Percentiles rank a stretch among this genome's conserved stretches.
phyloP scores from a whole-genome alignment of 495 filamentous ascomycete species.

The Aspergillus asperescens region DNA sequence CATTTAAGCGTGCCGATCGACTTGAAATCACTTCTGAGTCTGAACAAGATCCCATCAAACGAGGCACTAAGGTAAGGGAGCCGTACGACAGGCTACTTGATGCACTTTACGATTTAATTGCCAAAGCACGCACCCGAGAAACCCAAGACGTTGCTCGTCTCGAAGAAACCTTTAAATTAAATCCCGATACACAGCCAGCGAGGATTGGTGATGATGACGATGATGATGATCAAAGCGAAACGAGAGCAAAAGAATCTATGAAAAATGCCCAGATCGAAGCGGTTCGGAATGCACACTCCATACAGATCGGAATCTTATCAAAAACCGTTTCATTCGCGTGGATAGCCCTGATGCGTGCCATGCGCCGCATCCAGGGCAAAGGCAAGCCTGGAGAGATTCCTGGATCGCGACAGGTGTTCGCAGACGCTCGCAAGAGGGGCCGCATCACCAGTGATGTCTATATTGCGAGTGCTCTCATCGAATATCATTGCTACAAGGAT shows the following conservation, averaged over 20 bases:
- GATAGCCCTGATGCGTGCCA: slow-evolving; percentile 89
- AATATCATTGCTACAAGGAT: slow-evolving; percentile 94
- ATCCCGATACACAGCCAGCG: slow-evolving; percentile 40
- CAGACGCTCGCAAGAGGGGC: slow-evolving; percentile 77
- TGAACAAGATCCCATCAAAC: slow-evolving; percentile 62
- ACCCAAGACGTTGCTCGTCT: slow-evolving; percentile 63
- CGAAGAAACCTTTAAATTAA: slow-evolving; percentile 50
- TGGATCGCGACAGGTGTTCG: slow-evolving; percentile 79
- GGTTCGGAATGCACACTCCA: slow-evolving; percentile 62
- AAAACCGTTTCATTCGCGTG: slow-evolving; percentile 82
- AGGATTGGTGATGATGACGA: slow-evolving; percentile 66
- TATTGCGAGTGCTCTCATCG: slow-evolving; percentile 82
- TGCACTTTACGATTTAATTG: slow-evolving; percentile 73
- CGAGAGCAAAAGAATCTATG: slow-evolving; percentile 46
- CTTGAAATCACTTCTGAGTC: slow-evolving; percentile 65
- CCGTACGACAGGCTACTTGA: slow-evolving; percentile 80
- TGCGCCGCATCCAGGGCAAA: slow-evolving; percentile 92
- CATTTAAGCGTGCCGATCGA: slow-evolving; percentile 83
- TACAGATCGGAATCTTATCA: slow-evolving; percentile 66
- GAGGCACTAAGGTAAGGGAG: slow-evolving; percentile 68
- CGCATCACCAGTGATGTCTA: slow-evolving; percentile 91
- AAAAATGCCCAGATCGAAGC: slow-evolving; percentile 63
- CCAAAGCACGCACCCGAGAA: slow-evolving; percentile 68
- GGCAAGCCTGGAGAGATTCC: slow-evolving; percentile 64
- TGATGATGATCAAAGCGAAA: slow-evolving; percentile 53